A percentile compares a stretch with the other conserved stretches of the same genome.
phyloP scores from a whole-genome alignment of 1,284 basidiomycete genomes.

The Cronartium quercuum region DNA sequence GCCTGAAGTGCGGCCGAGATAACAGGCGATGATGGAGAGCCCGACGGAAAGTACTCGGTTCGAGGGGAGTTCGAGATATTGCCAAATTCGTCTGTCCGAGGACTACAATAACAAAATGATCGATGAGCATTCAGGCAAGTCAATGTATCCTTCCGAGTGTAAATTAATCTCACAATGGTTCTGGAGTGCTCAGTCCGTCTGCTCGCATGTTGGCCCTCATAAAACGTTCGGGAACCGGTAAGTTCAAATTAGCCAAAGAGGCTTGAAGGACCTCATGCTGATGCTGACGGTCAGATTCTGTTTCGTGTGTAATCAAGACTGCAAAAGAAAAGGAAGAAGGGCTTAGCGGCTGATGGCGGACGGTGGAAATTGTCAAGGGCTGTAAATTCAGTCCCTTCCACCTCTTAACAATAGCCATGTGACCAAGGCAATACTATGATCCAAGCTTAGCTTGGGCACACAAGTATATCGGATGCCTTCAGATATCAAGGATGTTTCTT shows the following conservation, averaged over 20 bases:
- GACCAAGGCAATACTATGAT: too few species aligned
- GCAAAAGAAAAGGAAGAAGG: not conserved
- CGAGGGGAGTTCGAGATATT: slow-evolving; percentile 12
- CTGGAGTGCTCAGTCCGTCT: slow-evolving; percentile 45
- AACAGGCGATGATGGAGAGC: slow-evolving; percentile 10
- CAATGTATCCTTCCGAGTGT: too few species aligned
- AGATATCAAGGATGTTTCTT: too few species aligned
- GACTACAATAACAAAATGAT: slow-evolving; percentile 3
- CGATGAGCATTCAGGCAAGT: not conserved
- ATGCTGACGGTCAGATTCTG: slow-evolving; percentile 36
- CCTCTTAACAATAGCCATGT: too few species aligned
- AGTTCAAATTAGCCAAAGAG: slow-evolving; percentile 44
- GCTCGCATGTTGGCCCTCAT: slow-evolving; percentile 44
- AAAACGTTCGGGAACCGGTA: slow-evolving; percentile 46
- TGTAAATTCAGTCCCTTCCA: too few species aligned
- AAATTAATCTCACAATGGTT: slow-evolving; percentile 45
- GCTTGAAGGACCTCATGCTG: slow-evolving; percentile 41
- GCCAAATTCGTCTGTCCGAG: slow-evolving; percentile 30
- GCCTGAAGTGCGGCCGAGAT: not conserved
- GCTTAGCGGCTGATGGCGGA: not conserved
- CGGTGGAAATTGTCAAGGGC: not conserved
- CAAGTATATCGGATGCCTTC: too few species aligned
- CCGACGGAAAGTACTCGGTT: slow-evolving; percentile 12
- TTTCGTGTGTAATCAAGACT: slow-evolving; percentile 21
- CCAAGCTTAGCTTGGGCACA: too few species aligned